Base-by-base conservation (phyloP, 257 asterid species). In the Solanum medicagineum region DNA sequence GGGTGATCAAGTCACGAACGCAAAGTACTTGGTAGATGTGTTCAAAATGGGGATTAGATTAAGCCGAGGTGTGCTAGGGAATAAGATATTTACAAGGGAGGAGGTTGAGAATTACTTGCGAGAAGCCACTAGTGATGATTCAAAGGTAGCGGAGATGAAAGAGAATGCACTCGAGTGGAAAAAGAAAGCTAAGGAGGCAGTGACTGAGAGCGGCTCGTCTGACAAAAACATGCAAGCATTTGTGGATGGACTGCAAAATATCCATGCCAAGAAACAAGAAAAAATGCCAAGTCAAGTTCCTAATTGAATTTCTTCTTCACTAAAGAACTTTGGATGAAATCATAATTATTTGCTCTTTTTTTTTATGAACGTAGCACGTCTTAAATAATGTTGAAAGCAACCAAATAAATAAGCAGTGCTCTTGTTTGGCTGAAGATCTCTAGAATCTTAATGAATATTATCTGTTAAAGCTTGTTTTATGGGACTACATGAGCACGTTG, bases 1-100 rank as follows among this genome's bases (percentile, higher is more conserved):
- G 87, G 87, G 87, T 42, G 87, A 85, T 32, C 87, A 85, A 80
- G 80, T 79, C 8, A 85, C 54, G 1, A 57, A 85, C 47, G 90
- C 83, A 3, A 86, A 87, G 66, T 87, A 83, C 22, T 53, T 87
- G 15, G 87, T 85, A 5, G 88, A 87, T 42, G 83, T 49, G 1
- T 87, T 63, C 83, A 59, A 56, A 71, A 84, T 87, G 24, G 90
- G 90, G 59, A 54, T 75, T 0, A 51, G 79, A 16, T n/a, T 75
- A 8, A 60, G 54, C 32, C 26, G 80, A 7, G 87, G 68, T 1
- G 79, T 44, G 17, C 54, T 47, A 1, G 87, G 66, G 51, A 59
- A 40, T 10, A 85, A 17, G 55, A 59, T 60, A 32, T 29, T 85
- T 17, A 2, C 8, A 0, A 75, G 80, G 68, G 87, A 85, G 2